Evolutionary conservation across 139 green algal genomes (phyloP).

Genomic region (Closterium sp.): DNA sequence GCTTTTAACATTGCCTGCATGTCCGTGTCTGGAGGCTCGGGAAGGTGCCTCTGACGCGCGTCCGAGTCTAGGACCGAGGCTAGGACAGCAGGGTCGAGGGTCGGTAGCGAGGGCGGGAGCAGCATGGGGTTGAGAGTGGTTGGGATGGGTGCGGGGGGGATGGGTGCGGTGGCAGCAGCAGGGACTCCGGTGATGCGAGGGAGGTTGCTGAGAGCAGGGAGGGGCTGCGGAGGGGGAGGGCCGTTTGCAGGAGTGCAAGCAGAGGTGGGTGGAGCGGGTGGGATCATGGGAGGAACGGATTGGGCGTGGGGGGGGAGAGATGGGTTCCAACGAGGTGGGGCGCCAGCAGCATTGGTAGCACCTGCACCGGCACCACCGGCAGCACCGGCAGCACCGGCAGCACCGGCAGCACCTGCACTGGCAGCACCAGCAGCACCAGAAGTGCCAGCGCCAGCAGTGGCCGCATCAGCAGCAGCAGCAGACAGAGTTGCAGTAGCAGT

Average conservation of each 20-base stretch:
- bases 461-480: background rate
- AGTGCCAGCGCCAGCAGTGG: too few species aligned
- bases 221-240: background rate
- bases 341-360: background rate
- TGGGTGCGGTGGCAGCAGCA: background rate
- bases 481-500: background rate
- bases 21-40: background rate
- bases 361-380: too few species aligned
- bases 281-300: background rate
- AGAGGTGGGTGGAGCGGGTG: background rate
- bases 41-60: background rate
- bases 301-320: background rate
- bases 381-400: too few species aligned
- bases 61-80: background rate
- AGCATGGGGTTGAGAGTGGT: conserved; percentile 2
- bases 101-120: background rate
- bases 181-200: background rate
- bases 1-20: background rate
- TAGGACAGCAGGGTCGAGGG: background rate
- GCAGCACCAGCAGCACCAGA: background rate
- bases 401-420: too few species aligned
- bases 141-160: conserved; percentile 1
- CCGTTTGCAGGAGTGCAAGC: background rate
- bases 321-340: background rate
- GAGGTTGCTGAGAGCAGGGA: background rate